Evolutionary conservation across 768 basidiomycete species (phyloP).

Genomic region (Coprinopsis strossmayeri): DNA sequence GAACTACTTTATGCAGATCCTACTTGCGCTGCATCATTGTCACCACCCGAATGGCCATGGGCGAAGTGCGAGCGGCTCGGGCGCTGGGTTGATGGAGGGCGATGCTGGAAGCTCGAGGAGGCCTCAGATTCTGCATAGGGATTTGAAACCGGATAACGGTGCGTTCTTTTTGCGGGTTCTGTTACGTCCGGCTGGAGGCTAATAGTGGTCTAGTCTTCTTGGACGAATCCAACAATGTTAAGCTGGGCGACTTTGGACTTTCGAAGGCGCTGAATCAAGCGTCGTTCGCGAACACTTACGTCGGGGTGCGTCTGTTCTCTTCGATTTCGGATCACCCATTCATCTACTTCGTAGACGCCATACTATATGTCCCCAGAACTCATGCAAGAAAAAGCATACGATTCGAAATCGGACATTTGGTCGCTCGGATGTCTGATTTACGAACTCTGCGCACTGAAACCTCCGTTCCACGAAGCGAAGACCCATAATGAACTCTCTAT

Average conservation of each 20-base stretch:
- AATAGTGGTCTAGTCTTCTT: constrained; percentile 65
- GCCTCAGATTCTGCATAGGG: constrained; percentile 84
- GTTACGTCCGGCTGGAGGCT: not conserved
- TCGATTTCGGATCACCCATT: too few species aligned
- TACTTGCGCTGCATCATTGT: constrained; percentile 86
- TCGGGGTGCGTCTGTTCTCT: constrained; percentile 86
- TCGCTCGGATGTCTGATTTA: constrained; percentile 95
- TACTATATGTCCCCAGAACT: constrained; percentile 99
- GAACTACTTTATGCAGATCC: constrained; percentile 92
- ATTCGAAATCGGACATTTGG: constrained; percentile 98
- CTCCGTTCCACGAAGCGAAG: constrained; percentile 90
- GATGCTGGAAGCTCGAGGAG: constrained; percentile 47
- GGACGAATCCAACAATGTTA: constrained; percentile 77
- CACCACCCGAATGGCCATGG: constrained; percentile 72
- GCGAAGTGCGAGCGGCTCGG: constrained; percentile 35
- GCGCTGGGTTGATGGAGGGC: constrained; percentile 8
- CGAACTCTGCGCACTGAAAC: constrained; percentile 90
- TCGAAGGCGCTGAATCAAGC: constrained; percentile 87
- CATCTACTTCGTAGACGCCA: too few species aligned
- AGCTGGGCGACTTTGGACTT: constrained; percentile 95
- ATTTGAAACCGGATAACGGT: constrained; percentile 98
- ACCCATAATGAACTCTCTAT: constrained; percentile 83
- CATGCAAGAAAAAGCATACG: constrained; percentile 95
- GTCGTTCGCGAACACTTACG: constrained; percentile 92
- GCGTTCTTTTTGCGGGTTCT: too few species aligned